These are phyloP conservation scores for Uronychia binucleata DNA, from an alignment of 73 alveolate genomes.

Conservation along the genomic window DNA sequence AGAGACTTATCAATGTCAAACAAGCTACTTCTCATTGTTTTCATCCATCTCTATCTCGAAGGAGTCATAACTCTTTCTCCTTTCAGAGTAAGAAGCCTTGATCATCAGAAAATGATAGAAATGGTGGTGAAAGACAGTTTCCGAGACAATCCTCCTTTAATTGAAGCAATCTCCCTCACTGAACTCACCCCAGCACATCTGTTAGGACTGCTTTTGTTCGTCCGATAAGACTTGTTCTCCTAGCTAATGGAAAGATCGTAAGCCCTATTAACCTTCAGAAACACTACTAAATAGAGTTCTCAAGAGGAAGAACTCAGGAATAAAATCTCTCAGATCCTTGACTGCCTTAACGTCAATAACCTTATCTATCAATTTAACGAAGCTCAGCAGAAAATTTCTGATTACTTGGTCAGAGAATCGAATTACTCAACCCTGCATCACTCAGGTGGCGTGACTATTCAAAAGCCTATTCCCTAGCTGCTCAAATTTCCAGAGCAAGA, in stretches of 20 bases:
- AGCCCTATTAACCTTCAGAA: background rate
- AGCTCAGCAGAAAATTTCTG: background rate
- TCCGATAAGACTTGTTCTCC: constrained; percentile 5
- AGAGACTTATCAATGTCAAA: background rate
- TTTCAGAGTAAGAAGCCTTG: background rate
- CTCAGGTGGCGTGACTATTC: background rate
- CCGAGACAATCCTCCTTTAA: background rate
- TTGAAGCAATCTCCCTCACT: background rate
- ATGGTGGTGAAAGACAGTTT: background rate
- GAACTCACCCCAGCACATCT: background rate
- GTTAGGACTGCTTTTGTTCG: background rate
- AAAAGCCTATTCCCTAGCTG: background rate
- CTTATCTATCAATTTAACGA: background rate
- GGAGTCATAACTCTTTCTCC: background rate
- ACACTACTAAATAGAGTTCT: background rate
- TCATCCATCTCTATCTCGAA: background rate
- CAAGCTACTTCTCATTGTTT: background rate
- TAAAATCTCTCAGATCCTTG: background rate
- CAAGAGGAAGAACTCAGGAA: background rate
- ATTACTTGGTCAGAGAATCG: background rate
- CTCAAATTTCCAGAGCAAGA: background rate
- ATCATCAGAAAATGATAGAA: background rate
- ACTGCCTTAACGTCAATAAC: constrained; percentile 1
- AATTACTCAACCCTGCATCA: background rate
- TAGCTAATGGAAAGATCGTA: background rate